Percentiles rank a stretch among this genome's conserved stretches.
Conservation (phyloP, 2,329 filamentous ascomycete genomes). For the Xylaria arbuscula region DNA sequence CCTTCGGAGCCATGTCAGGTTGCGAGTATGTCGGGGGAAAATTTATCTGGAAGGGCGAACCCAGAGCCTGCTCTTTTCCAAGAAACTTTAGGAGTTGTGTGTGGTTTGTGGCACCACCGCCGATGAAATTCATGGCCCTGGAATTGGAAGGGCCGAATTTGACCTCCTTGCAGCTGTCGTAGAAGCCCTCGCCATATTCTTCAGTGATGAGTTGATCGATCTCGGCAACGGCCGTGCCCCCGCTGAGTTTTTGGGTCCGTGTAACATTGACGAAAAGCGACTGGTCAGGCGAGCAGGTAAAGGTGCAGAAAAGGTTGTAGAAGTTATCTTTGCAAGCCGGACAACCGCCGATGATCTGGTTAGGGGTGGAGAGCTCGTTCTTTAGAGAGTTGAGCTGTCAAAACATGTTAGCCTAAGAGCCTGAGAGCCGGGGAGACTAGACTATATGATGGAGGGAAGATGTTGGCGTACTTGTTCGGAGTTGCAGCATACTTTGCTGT, state of each 20-base stretch:
- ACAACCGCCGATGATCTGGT: slow-evolving; percentile 90
- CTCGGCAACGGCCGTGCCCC: slow-evolving; percentile 77
- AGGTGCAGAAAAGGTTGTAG: slow-evolving; percentile 97
- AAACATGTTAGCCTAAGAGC: slow-evolving; percentile 32
- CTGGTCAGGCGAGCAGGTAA: slow-evolving; percentile 97
- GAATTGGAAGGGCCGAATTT: slow-evolving; percentile 96
- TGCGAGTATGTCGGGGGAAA: slow-evolving; percentile 75
- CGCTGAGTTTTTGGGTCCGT: slow-evolving; percentile 70
- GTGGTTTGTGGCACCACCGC: slow-evolving; percentile 92
- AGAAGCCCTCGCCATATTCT: slow-evolving; percentile 87
- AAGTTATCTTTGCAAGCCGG: slow-evolving; percentile 99
- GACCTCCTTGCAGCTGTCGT: slow-evolving; percentile 97
- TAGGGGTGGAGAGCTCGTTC: slow-evolving; percentile 86
- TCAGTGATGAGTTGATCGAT: slow-evolving; percentile 89
- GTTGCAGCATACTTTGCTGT: slow-evolving; percentile 86
- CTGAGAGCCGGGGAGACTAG: background rate
- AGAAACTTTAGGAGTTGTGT: slow-evolving; percentile 88
- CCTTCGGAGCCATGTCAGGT: slow-evolving; percentile 75
- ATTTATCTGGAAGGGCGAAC: slow-evolving; percentile 98
- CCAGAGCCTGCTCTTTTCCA: slow-evolving; percentile 88
- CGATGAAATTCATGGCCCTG: slow-evolving; percentile 95
- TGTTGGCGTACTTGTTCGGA: slow-evolving; percentile 73
- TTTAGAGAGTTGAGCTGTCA: slow-evolving; percentile 79
- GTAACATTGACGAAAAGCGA: slow-evolving; percentile 96
- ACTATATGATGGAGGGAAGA: background rate